These are phyloP conservation scores for Plasmopara halstedii DNA, from an alignment of 352 stramenopile genomes.

Conservation along the genomic window DNA sequence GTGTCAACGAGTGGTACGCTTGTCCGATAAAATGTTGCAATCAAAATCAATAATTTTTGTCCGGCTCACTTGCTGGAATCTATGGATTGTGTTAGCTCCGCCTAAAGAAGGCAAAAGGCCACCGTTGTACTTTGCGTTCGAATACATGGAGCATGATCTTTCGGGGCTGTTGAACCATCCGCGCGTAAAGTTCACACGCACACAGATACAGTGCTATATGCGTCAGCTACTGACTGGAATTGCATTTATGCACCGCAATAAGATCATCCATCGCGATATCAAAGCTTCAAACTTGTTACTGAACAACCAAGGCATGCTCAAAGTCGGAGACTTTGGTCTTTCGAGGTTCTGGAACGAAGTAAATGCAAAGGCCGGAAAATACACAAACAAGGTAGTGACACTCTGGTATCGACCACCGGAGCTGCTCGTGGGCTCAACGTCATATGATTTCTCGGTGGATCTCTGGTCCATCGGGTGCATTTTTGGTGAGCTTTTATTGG, in stretches of 20 bases:
- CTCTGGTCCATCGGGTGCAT: conserved; percentile 92
- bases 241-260: conserved; percentile 85
- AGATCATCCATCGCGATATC: conserved; percentile 84
- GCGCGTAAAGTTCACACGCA: conserved; percentile 74
- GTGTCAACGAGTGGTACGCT: conserved; percentile 82
- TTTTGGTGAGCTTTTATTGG: conserved; percentile 73
- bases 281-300: conserved; percentile 81
- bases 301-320: conserved; percentile 80
- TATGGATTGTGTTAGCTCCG: conserved; percentile 25
- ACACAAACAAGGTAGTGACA: conserved; percentile 95
- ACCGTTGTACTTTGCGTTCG: conserved; percentile 81
- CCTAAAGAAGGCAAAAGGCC: conserved; percentile 78
- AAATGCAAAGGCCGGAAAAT: conserved; percentile 71
- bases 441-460: conserved; percentile 90
- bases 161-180: conserved; percentile 77
- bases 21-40: no score
- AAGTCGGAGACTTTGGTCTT: conserved; percentile 77
- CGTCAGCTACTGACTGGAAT: conserved; percentile 70
- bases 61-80: no score
- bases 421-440: conserved; percentile 87
- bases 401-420: conserved; percentile 93
- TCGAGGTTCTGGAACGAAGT: conserved; percentile 83
- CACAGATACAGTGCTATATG: conserved; percentile 87
- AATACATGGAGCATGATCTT: conserved; percentile 85
- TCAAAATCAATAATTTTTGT: no score